These are phyloP conservation scores for Coniferiporia sulphurascens DNA, from an alignment of 1,284 basidiomycete genomes.

Conservation along the genomic window DNA sequence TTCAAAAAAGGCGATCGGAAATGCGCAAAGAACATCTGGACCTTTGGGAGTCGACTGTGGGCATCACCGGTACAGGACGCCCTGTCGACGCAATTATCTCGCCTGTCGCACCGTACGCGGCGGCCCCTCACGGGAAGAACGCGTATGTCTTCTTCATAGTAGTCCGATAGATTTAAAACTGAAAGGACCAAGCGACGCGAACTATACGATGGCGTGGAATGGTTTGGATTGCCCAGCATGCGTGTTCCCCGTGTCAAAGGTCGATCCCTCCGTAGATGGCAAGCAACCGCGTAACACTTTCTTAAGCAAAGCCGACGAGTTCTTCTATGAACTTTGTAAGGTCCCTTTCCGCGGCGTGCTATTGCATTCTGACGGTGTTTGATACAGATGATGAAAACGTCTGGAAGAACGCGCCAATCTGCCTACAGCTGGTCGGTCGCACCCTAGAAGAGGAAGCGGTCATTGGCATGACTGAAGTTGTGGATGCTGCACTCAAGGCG, in stretches of 20 bases:
- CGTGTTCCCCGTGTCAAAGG: conserved; percentile 63
- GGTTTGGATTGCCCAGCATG: conserved; percentile 61
- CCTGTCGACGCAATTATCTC: conserved; percentile 62
- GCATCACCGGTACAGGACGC: conserved; percentile 50
- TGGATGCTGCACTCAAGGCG: conserved; percentile 41
- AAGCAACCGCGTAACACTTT: conserved; percentile 40
- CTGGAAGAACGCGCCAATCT: conserved; percentile 57
- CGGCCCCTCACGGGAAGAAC: conserved; percentile 50
- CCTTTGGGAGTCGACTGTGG: conserved; percentile 49
- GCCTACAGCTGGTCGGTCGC: conserved; percentile 64
- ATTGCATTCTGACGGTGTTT: not conserved
- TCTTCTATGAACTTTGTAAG: conserved; percentile 53
- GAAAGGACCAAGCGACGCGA: conserved; percentile 31
- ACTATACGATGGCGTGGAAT: conserved; percentile 66
- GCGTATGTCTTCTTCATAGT: conserved; percentile 30
- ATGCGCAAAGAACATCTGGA: conserved; percentile 48
- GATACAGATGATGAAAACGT: conserved; percentile 50
- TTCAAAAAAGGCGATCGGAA: conserved; percentile 40
- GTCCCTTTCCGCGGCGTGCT: conserved; percentile 15
- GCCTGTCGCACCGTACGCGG: conserved; percentile 48
- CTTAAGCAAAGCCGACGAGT: conserved; percentile 42
- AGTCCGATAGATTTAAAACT: conserved; percentile 18
- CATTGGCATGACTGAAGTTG: conserved; percentile 56
- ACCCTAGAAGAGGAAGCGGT: conserved; percentile 74
- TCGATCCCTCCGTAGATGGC: conserved; percentile 45